phyloP scores from a whole-genome alignment of 345 rosid species.

The Brassica rapa region DNA sequence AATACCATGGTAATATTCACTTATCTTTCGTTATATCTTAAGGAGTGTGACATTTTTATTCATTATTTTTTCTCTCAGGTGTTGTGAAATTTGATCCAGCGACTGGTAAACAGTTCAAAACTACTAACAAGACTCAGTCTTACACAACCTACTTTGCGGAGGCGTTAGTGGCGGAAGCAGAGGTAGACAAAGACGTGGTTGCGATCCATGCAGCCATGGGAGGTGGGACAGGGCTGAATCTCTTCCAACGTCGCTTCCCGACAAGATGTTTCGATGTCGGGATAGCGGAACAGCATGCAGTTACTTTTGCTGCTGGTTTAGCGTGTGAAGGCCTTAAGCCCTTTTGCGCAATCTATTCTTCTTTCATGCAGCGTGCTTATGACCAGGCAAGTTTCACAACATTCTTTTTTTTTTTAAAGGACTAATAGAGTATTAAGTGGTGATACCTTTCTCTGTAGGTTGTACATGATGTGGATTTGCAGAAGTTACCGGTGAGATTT shows the following conservation, averaged over 20 bases:
- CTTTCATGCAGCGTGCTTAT: conserved; percentile 97
- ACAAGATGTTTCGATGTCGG: conserved; percentile 93
- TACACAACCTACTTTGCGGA: conserved; percentile 93
- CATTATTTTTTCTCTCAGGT: conserved; percentile 52
- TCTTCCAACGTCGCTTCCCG: conserved; percentile 86
- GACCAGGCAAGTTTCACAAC: conserved; percentile 71
- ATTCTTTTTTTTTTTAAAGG: neutral
- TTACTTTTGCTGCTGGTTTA: conserved; percentile 96
- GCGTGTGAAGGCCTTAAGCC: conserved; percentile 98
- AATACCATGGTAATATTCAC: conserved; percentile 67
- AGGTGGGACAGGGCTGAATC: conserved; percentile 93
- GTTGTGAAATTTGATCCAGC: conserved; percentile 92
- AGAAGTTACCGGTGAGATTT: conserved; percentile 91
- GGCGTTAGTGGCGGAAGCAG: conserved; percentile 93
- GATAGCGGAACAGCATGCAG: conserved; percentile 97
- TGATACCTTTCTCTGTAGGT: conserved; percentile 50
- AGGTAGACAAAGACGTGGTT: conserved; percentile 77
- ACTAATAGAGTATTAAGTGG: neutral
- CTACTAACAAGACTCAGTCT: conserved; percentile 61
- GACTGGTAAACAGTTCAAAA: conserved; percentile 93
- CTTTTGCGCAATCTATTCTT: conserved; percentile 91
- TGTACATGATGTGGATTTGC: conserved; percentile 95
- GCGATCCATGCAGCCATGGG: conserved; percentile 99
- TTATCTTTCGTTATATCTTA: neutral
- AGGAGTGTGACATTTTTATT: neutral